These are phyloP conservation scores for Vanderwaltozyma verrucispora DNA, from an alignment of 805 yeast genomes.

Conservation along the genomic window DNA sequence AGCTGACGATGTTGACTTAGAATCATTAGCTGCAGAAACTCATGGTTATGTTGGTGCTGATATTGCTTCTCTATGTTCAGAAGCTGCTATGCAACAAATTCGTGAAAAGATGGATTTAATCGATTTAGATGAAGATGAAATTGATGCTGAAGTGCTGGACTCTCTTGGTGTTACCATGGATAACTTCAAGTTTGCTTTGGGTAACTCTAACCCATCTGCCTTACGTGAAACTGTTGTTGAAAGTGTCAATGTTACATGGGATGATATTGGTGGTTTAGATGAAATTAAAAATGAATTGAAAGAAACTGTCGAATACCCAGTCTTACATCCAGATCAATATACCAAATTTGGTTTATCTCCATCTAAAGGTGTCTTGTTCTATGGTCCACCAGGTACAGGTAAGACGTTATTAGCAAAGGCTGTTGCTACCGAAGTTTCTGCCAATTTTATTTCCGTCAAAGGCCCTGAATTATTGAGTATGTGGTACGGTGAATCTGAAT, in stretches of 20 bases:
- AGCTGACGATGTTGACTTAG: slow-evolving; percentile 90
- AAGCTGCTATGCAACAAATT: slow-evolving; percentile 99
- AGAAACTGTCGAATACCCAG: slow-evolving; percentile 99
- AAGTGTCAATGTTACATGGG: slow-evolving; percentile 98
- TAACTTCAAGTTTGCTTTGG: slow-evolving; percentile 94
- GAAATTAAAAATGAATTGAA: slow-evolving; percentile 92
- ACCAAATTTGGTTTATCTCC: slow-evolving; percentile 97
- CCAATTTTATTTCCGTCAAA: slow-evolving; percentile 85
- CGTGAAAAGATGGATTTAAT: slow-evolving; percentile 99
- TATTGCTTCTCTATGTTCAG: slow-evolving; percentile 97
- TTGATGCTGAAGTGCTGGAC: slow-evolving; percentile 94
- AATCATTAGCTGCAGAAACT: slow-evolving; percentile 91
- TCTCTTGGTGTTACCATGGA: slow-evolving; percentile 98
- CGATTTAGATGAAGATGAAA: slow-evolving; percentile 39
- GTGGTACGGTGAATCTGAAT: slow-evolving; percentile 99
- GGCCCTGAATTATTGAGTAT: slow-evolving; percentile 57
- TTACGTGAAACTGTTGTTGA: slow-evolving; percentile 99
- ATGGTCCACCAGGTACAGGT: slow-evolving; percentile 99
- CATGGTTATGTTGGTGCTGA: slow-evolving; percentile 99
- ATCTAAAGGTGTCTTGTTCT: slow-evolving; percentile 95
- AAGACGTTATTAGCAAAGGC: slow-evolving; percentile 97
- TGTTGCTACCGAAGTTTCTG: slow-evolving; percentile 98
- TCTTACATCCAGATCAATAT: slow-evolving; percentile 96
- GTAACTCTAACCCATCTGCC: slow-evolving; percentile 97
- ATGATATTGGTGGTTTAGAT: slow-evolving; percentile 98